These are phyloP conservation scores for Colletotrichum musicola DNA, from an alignment of 2,329 filamentous ascomycete genomes.

Conservation along the genomic window DNA sequence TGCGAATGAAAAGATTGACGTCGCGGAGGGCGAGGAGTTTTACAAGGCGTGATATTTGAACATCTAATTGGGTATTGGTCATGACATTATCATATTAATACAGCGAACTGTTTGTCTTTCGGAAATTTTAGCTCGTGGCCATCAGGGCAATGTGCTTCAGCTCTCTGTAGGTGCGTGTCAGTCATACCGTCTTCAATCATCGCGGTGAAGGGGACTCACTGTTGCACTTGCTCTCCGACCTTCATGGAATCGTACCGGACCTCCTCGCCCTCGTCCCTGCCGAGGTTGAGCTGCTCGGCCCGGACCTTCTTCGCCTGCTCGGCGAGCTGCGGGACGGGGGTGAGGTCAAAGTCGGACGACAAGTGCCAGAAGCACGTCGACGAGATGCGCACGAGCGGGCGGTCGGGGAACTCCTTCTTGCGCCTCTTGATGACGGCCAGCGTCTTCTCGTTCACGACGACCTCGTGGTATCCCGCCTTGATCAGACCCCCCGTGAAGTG, in stretches of 20 bases:
- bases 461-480: conserved; percentile 73
- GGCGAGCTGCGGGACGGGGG: conserved; percentile 62
- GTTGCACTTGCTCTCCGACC: conserved; percentile 70
- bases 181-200: neutral
- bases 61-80: neutral
- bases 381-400: conserved; percentile 69
- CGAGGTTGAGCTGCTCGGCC: conserved; percentile 60
- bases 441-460: conserved; percentile 68
- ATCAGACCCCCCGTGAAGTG: conserved; percentile 71
- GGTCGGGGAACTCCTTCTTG: conserved; percentile 55
- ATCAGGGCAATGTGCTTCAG: conserved; percentile 67
- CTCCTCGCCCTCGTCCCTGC: conserved; percentile 66
- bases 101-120: conserved; percentile 7
- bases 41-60: conserved; percentile 39
- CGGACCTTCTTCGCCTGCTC: conserved; percentile 59
- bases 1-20: conserved; percentile 63
- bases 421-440: conserved; percentile 60
- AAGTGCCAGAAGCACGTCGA: conserved; percentile 74
- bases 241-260: conserved; percentile 65
- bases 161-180: conserved; percentile 51
- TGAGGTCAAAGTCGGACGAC: conserved; percentile 67
- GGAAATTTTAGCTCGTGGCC: conserved; percentile 44
- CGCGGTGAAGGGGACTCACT: conserved; percentile 52
- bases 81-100: conserved; percentile 29
- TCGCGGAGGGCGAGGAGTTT: conserved; percentile 64